Base-by-base conservation (phyloP, 2,329 filamentous ascomycete species). In the Ophiostoma ulmi region DNA sequence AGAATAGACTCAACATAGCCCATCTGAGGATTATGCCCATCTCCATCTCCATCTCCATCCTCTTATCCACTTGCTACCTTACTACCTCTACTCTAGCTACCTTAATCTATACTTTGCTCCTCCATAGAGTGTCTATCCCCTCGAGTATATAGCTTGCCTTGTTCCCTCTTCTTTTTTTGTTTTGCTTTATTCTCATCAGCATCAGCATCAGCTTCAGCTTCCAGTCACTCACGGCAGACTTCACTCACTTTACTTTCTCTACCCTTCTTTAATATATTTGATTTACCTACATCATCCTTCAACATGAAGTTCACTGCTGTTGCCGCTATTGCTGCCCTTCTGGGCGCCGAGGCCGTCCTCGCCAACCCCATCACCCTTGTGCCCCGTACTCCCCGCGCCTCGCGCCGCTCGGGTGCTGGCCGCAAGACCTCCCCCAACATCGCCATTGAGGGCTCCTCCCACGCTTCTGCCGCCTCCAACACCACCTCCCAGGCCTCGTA, bases 271-370 rank as follows among this genome's bases (percentile, higher is more conserved):
- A 65, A 39, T 39, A 64, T 13, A n/a, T 20, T 39, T n/a, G 5
- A 11, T 36, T 38, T 64, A 14, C 13, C 58, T 36, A 20, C 63
- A 39, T 22, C 61, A 22, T 7, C 36, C 58, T 31, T 35, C 63
- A 65, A 8, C 17, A 87, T 87, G 85, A 86, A 84, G 80, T 79
- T 84, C 78, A 78, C 83, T 78, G 75, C 81, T 67, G 72, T 80
- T 68, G 71, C 84, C 64, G 78, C 73, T 38, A 22, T 67, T 41
- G 71, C 73, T 22, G 73, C 71, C 71, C 70, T 74, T 36, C 68
- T 75, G 41, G 70, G 82, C 71, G 80, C 81, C 69, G 79, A 79
- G 70, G 75, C 78, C 70, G 80, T 79, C 67, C 68, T 83, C 48
- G 83, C 82, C 48, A 82, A 83, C 38, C 84, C 84, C 44, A 80